Evolutionary conservation across 805 yeast species (phyloP).

Genomic region (Wickerhamomyces strasburgensis): DNA sequence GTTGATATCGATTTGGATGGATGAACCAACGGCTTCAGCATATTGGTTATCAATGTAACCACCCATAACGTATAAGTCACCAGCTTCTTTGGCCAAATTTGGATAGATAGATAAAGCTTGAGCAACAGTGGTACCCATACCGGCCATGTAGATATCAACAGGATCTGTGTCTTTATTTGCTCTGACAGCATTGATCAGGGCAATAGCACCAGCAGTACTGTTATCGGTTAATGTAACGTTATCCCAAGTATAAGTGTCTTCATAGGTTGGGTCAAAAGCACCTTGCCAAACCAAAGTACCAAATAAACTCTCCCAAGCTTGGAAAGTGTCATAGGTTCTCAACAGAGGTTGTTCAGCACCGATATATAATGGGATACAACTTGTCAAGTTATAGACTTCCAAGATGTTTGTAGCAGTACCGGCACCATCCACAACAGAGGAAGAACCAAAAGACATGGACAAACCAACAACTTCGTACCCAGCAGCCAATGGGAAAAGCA

Average conservation of each 20-base stretch:
- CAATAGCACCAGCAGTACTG: constrained; percentile 33
- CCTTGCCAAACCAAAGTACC: constrained; percentile 41
- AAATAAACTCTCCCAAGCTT: constrained; percentile 32
- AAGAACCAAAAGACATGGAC: constrained; percentile 35
- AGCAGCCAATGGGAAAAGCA: constrained; percentile 33
- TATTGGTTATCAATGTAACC: constrained; percentile 39
- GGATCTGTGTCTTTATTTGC: constrained; percentile 32
- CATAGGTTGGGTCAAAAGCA: constrained; percentile 31
- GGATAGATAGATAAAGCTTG: constrained; percentile 39
- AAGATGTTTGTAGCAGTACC: constrained; percentile 31
- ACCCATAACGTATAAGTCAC: constrained; percentile 38
- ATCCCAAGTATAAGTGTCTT: constrained; percentile 29
- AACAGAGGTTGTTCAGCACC: constrained; percentile 37
- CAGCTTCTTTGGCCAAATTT: constrained; percentile 33
- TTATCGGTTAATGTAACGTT: constrained; percentile 29
- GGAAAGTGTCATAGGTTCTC: constrained; percentile 36
- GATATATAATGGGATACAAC: constrained; percentile 33
- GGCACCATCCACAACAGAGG: constrained; percentile 35
- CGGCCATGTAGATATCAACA: constrained; percentile 36
- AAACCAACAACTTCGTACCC: constrained; percentile 38
- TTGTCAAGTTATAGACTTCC: constrained; percentile 29
- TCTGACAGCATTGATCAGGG: constrained; percentile 37
- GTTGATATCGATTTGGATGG: constrained; percentile 33
- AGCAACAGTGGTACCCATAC: constrained; percentile 41
- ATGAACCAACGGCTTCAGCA: constrained; percentile 29